Percentiles rank a stretch among this genome's conserved stretches.
phyloP scores from a whole-genome alignment of 495 filamentous ascomycete genomes.

The Penicillium taxi region DNA sequence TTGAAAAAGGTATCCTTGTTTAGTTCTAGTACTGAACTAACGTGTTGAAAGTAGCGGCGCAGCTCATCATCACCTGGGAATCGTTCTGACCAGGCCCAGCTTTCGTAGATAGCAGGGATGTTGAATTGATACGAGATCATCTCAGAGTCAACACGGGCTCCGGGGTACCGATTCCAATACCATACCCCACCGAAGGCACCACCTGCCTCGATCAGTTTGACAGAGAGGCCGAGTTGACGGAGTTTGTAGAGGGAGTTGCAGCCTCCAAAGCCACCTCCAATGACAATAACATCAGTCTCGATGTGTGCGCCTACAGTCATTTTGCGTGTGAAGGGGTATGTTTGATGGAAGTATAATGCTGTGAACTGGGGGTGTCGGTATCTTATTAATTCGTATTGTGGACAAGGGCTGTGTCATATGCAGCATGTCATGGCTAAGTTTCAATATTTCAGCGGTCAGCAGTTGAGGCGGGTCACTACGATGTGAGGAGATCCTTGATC shows the following conservation, averaged over 20 bases:
- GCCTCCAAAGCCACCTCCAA: constrained; percentile 32
- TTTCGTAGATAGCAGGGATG: constrained; percentile 42
- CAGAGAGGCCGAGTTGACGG: constrained; percentile 28
- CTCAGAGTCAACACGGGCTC: constrained; percentile 39
- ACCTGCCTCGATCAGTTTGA: constrained; percentile 42
- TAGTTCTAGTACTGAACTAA: constrained; percentile 43
- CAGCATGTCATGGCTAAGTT: too few relatives aligned
- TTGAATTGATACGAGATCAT: constrained; percentile 45
- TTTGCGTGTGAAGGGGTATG: too few relatives aligned
- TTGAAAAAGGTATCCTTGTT: constrained; percentile 46
- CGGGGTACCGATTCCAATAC: constrained; percentile 48
- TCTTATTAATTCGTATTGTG: too few relatives aligned
- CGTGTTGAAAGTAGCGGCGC: constrained; percentile 46
- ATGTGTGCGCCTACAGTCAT: constrained; percentile 10
- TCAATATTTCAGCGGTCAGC: too few relatives aligned
- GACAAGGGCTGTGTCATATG: too few relatives aligned
- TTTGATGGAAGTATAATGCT: too few relatives aligned
- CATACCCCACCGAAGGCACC: constrained; percentile 44
- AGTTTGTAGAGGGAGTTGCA: constrained; percentile 34
- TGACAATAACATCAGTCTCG: constrained; percentile 27
- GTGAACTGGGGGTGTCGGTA: too few relatives aligned
- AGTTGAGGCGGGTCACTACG: too few relatives aligned
- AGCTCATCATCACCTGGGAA: constrained; percentile 46
- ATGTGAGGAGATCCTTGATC: too few relatives aligned
- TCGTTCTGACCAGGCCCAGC: constrained; percentile 43